Conservation (phyloP, 306 rosid genomes). For the Calophaca sinica region DNA sequence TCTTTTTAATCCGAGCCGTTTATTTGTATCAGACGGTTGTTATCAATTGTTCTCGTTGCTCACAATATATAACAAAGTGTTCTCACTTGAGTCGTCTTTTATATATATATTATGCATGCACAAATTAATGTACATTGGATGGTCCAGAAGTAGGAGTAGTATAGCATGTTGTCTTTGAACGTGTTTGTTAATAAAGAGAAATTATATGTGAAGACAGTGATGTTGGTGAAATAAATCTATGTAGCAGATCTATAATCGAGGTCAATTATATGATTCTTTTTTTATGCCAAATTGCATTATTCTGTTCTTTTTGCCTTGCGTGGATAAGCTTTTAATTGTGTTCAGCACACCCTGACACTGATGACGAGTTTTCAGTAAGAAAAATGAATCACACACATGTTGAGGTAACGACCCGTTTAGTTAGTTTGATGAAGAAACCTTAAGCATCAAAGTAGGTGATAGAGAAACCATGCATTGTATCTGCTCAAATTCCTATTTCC, state of each 20-base stretch:
- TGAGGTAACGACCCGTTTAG: not conserved
- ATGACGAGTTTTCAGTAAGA: conserved; percentile 33
- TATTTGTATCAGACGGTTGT: too few relatives aligned
- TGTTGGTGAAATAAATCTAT: not conserved
- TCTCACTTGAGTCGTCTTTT: too few relatives aligned
- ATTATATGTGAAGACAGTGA: too few relatives aligned
- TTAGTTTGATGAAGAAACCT: conserved; percentile 22
- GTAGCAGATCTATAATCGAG: conserved; percentile 40
- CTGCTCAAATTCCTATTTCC: conserved; percentile 42
- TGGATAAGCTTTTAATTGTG: conserved; percentile 33
- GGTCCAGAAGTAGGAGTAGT: too few relatives aligned
- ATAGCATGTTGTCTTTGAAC: too few relatives aligned
- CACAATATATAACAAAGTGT: too few relatives aligned
- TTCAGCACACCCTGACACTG: conserved; percentile 23
- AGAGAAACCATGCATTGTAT: conserved; percentile 47
- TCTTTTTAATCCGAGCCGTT: too few relatives aligned
- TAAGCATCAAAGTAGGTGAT: conserved; percentile 49
- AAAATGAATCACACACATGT: conserved; percentile 37
- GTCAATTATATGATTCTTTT: not conserved
- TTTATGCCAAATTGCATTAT: conserved; percentile 46
- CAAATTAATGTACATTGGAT: too few relatives aligned
- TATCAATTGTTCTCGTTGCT: too few relatives aligned
- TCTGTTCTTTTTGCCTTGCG: not conserved
- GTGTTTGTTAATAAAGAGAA: too few relatives aligned
- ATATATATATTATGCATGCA: too few relatives aligned